phyloP scores from a whole-genome alignment of 495 filamentous ascomycete species.

The Podospora tetraspora region DNA sequence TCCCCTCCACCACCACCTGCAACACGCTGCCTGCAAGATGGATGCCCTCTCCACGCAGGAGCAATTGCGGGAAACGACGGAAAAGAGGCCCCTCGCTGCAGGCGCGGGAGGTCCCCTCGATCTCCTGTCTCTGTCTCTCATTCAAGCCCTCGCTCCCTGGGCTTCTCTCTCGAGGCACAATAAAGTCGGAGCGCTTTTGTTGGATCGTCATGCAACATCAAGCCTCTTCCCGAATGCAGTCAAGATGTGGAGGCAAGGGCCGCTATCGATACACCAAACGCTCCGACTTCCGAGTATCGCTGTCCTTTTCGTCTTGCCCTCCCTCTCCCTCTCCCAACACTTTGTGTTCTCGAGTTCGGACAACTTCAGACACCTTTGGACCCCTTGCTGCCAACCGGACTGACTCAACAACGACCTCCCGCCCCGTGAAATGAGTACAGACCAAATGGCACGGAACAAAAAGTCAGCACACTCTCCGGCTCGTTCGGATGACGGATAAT shows the following conservation, averaged over 20 bases:
- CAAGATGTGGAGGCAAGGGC: background rate
- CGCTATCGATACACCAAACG: background rate
- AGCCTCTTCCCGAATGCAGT: background rate
- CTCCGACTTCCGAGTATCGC: background rate
- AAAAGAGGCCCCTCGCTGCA: background rate
- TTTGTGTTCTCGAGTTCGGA: background rate
- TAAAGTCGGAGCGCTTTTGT: background rate
- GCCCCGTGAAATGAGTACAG: background rate
- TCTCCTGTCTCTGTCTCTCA: background rate
- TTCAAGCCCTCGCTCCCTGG: background rate
- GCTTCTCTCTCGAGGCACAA: background rate
- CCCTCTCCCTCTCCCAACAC: background rate
- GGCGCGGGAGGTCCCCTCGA: background rate
- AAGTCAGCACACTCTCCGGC: constrained; percentile 7
- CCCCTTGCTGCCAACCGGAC: background rate
- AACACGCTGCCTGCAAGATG: constrained; percentile 21
- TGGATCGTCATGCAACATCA: background rate
- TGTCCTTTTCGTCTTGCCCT: background rate
- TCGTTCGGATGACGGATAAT: constrained; percentile 17
- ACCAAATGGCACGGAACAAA: background rate
- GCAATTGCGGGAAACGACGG: background rate
- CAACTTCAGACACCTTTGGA: background rate
- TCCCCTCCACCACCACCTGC: constrained; percentile 16
- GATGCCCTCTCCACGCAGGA: constrained; percentile 1
- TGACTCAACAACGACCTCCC: background rate